A percentile compares a stretch with the other conserved stretches of the same genome.
Evolutionary conservation across 495 filamentous ascomycete genomes (phyloP).

Genomic region (Talaromyces adpressus): DNA sequence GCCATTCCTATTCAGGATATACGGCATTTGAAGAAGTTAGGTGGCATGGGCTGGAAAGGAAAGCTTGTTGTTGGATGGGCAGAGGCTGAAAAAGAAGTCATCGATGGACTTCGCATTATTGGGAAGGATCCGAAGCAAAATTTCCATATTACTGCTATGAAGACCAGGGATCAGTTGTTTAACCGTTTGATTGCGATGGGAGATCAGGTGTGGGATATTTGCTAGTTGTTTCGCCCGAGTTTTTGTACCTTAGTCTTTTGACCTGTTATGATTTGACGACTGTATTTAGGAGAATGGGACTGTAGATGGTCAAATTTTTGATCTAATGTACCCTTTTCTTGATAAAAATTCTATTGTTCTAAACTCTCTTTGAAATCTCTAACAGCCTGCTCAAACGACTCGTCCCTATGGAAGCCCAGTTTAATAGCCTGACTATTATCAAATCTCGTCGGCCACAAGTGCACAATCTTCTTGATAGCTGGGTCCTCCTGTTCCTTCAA

Average conservation of each 20-base stretch:
- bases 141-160: slow-evolving; percentile 64
- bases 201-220: slow-evolving; percentile 81
- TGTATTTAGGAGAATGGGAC: background rate
- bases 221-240: slow-evolving; percentile 34
- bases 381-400: slow-evolving; percentile 49
- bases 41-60: slow-evolving; percentile 83
- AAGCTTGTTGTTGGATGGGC: slow-evolving; percentile 82
- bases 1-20: slow-evolving; percentile 53
- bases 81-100: slow-evolving; percentile 60
- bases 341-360: background rate
- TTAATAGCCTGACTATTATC: slow-evolving; percentile 51
- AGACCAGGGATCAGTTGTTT: slow-evolving; percentile 73
- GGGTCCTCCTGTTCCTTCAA: slow-evolving; percentile 56
- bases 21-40: slow-evolving; percentile 69
- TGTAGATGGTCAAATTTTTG: background rate
- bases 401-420: slow-evolving; percentile 52
- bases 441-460: slow-evolving; percentile 62
- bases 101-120: slow-evolving; percentile 68
- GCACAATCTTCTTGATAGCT: slow-evolving; percentile 53
- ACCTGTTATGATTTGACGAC: background rate
- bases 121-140: slow-evolving; percentile 42
- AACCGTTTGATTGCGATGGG: slow-evolving; percentile 79
- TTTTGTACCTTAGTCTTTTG: background rate
- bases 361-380: slow-evolving; percentile 40
- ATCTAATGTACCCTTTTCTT: background rate